Conservation (phyloP, 2,329 filamentous ascomycete species). For the Tympanopsis confertula region DNA sequence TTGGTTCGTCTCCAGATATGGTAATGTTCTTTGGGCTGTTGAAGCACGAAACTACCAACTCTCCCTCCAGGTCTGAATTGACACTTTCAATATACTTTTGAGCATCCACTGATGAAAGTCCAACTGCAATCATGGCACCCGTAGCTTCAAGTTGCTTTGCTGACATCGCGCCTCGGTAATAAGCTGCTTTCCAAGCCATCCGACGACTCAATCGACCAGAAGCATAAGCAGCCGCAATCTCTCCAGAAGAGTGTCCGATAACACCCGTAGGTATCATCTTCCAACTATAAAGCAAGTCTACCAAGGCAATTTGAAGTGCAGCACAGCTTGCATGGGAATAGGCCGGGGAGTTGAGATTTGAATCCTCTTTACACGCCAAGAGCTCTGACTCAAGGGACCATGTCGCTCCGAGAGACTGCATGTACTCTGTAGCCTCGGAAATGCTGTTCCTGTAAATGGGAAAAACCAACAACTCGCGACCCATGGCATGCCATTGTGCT, state of each 20-base stretch:
- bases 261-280: constrained; percentile 25
- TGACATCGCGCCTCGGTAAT: constrained; percentile 9
- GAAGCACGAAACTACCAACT: constrained; percentile 18
- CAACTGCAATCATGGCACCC: constrained; percentile 45
- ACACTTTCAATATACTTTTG: constrained; percentile 13
- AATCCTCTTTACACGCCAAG: constrained; percentile 14
- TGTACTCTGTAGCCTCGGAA: neutral
- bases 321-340: constrained; percentile 25
- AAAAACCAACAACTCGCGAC: constrained; percentile 18
- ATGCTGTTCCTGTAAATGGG: neutral
- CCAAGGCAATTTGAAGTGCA: constrained; percentile 33
- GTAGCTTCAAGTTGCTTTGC: no score
- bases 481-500: constrained; percentile 25
- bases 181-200: constrained; percentile 16
- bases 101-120: constrained; percentile 14
- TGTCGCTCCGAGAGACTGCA: neutral
- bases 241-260: constrained; percentile 33
- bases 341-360: constrained; percentile 8
- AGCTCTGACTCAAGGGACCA: neutral
- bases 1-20: constrained; percentile 13
- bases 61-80: constrained; percentile 11
- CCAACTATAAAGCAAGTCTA: constrained; percentile 29
- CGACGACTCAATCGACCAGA: constrained; percentile 18
- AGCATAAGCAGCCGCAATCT: constrained; percentile 34
- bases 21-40: constrained; percentile 15